Evolutionary conservation across 2,329 filamentous ascomycete species (phyloP).

Genomic region (Periconia digitata): DNA sequence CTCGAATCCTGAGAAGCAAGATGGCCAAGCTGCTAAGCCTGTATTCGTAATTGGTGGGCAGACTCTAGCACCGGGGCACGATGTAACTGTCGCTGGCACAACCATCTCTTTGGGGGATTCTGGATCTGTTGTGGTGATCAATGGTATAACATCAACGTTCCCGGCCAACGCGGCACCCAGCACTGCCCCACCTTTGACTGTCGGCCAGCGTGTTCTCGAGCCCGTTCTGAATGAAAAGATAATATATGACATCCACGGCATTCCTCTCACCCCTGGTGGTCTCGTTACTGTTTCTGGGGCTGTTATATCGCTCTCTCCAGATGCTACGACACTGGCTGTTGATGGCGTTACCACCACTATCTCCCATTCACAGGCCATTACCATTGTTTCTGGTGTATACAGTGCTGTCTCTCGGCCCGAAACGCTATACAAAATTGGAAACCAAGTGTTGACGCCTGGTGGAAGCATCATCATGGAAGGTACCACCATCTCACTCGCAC

Average conservation of each 20-base stretch:
- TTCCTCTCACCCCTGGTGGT: conserved; percentile 44
- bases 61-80: conserved; percentile 39
- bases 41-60: conserved; percentile 44
- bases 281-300: conserved; percentile 27
- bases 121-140: conserved; percentile 34
- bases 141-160: conserved; percentile 40
- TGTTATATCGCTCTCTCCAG: conserved; percentile 33
- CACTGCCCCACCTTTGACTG: conserved; percentile 31
- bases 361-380: conserved; percentile 33
- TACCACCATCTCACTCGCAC: conserved; percentile 37
- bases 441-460: conserved; percentile 43
- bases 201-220: conserved; percentile 29
- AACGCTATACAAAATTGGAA: conserved; percentile 41
- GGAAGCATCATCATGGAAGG: conserved; percentile 35
- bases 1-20: neutral
- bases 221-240: conserved; percentile 35
- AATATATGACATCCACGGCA: conserved; percentile 40
- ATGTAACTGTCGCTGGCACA: conserved; percentile 35
- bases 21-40: conserved; percentile 7
- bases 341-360: conserved; percentile 37
- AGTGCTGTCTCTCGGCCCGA: conserved; percentile 29
- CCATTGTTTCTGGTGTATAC: conserved; percentile 31
- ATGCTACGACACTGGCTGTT: conserved; percentile 31
- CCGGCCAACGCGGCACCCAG: conserved; percentile 22
- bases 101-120: conserved; percentile 35